Percentiles rank a stretch among this genome's conserved stretches.
These are phyloP conservation scores for Botryotinia calthae DNA, from an alignment of 2,329 filamentous ascomycete genomes.

Conservation along the genomic window DNA sequence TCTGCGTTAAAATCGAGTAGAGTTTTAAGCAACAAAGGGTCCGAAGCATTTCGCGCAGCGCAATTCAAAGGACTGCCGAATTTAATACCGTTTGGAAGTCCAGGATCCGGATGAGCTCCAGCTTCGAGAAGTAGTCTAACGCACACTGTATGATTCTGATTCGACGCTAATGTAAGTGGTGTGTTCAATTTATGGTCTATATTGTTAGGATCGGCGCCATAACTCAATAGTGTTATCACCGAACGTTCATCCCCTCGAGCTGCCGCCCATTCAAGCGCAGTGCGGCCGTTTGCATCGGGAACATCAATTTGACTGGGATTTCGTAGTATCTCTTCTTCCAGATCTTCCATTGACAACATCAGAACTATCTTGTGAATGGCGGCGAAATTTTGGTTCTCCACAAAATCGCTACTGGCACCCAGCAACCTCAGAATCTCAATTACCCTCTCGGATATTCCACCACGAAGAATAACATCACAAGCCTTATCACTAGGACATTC, in stretches of 20 bases:
- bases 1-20: constrained; percentile 22
- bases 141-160: constrained; percentile 17
- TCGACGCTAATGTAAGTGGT: constrained; percentile 20
- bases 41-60: constrained; percentile 18
- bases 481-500: constrained; percentile 21
- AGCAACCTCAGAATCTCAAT: constrained; percentile 17
- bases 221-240: constrained; percentile 10
- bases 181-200: constrained; percentile 19
- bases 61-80: constrained; percentile 23
- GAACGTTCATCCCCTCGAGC: constrained; percentile 22
- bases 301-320: constrained; percentile 14
- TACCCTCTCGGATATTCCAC: constrained; percentile 12
- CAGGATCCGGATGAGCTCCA: constrained; percentile 18
- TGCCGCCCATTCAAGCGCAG: constrained; percentile 20
- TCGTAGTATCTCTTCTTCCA: constrained; percentile 16
- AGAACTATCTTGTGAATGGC: constrained; percentile 22
- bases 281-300: constrained; percentile 20
- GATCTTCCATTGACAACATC: background rate
- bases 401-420: constrained; percentile 16
- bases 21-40: constrained; percentile 21
- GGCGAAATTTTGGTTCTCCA: constrained; percentile 23
- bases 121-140: constrained; percentile 23
- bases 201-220: constrained; percentile 23
- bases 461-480: constrained; percentile 20
- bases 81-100: constrained; percentile 16